These are phyloP conservation scores for Austroboletus novae-zelandiae DNA, from an alignment of 1,284 basidiomycete species.

Conservation along the genomic window DNA sequence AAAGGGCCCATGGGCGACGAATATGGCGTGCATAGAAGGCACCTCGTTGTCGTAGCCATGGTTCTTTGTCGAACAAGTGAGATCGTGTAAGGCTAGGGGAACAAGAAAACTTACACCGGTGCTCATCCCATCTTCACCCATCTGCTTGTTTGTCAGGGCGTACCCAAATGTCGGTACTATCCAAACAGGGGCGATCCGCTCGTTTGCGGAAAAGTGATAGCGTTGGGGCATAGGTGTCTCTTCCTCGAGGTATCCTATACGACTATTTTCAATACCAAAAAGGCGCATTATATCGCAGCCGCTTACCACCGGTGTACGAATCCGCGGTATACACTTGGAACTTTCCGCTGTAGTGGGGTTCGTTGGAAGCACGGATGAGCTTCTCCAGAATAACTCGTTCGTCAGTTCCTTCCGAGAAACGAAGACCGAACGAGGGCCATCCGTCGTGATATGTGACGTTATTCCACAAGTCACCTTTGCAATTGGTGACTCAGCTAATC, in stretches of 20 bases:
- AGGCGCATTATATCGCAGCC: neutral
- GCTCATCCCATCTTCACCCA: constrained; percentile 63
- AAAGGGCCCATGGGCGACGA: constrained; percentile 88
- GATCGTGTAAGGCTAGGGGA: neutral
- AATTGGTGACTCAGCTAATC: neutral
- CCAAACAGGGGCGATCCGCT: constrained; percentile 86
- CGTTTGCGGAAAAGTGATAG: constrained; percentile 71
- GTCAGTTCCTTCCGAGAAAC: constrained; percentile 65
- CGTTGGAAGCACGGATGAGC: constrained; percentile 46
- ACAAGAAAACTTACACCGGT: constrained; percentile 62
- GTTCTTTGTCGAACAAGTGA: constrained; percentile 43
- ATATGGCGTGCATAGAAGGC: constrained; percentile 82
- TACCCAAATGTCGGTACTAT: constrained; percentile 79
- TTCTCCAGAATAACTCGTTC: constrained; percentile 51
- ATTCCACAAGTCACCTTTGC: constrained; percentile 25
- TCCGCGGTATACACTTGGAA: constrained; percentile 79
- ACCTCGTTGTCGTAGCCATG: constrained; percentile 84
- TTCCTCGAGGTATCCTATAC: constrained; percentile 19
- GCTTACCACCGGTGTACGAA: constrained; percentile 35
- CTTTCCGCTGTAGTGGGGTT: constrained; percentile 38
- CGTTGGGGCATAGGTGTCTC: constrained; percentile 64
- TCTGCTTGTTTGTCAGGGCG: constrained; percentile 57
- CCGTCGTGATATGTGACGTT: constrained; percentile 41
- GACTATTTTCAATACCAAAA: neutral
- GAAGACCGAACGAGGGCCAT: constrained; percentile 83